Evolutionary conservation across 345 rosid genomes (phyloP).

Genomic region (Syzygium jambos): DNA sequence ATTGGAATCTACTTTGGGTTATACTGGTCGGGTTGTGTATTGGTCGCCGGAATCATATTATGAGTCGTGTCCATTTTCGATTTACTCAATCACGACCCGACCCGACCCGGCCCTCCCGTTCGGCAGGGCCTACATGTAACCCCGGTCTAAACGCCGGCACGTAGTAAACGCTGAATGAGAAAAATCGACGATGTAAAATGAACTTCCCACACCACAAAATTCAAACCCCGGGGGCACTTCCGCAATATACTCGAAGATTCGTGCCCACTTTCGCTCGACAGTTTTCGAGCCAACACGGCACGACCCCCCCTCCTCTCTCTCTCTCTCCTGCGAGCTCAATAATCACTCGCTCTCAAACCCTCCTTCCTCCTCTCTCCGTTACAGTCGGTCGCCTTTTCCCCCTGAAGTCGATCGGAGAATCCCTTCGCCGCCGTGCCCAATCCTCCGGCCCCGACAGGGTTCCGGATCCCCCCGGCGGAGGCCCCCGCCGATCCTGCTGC

Average conservation of each 20-base stretch:
- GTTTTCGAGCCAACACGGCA: background rate
- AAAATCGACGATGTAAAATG: background rate
- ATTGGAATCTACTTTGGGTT: no score
- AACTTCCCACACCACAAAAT: background rate
- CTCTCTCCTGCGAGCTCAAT: background rate
- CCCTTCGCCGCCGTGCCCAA: background rate
- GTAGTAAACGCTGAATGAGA: background rate
- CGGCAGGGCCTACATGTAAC: accelerated
- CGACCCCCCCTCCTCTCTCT: background rate
- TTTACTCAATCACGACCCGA: accelerated
- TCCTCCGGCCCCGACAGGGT: background rate
- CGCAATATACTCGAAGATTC: background rate
- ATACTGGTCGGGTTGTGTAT: no score
- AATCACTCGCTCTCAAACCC: background rate
- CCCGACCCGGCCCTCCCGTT: accelerated
- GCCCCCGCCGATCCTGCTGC: background rate
- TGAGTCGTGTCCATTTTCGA: background rate
- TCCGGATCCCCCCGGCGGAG: background rate
- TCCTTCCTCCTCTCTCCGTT: background rate
- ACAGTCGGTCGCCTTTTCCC: background rate
- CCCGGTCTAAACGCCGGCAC: background rate
- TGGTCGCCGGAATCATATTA: no score
- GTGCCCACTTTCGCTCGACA: background rate
- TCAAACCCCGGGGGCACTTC: background rate
- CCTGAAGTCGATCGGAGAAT: background rate